Percentiles rank a stretch among this genome's conserved stretches.
These are phyloP conservation scores for Blastocystis sp. DNA, from an alignment of 352 stramenopile species.

Conservation along the genomic window DNA sequence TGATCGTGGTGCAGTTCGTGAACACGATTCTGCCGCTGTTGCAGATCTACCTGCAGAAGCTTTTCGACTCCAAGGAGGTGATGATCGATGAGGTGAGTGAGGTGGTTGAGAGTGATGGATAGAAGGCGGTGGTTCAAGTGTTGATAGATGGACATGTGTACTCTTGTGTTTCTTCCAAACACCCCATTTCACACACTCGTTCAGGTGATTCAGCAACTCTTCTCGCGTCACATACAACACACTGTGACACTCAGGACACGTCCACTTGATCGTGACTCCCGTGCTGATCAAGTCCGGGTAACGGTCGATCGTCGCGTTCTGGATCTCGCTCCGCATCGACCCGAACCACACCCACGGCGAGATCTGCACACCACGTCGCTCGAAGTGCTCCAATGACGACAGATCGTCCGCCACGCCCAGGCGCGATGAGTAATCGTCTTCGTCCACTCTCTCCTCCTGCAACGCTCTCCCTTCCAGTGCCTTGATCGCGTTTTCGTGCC, in stretches of 20 bases:
- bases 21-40: conserved; percentile 66
- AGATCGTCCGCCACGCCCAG: conserved; percentile 41
- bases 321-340: conserved; percentile 13
- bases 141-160: background rate
- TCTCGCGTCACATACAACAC: conserved; percentile 55
- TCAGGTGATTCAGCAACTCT: conserved; percentile 56
- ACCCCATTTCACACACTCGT: conserved; percentile 43
- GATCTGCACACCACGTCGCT: conserved; percentile 30
- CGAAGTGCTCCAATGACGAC: background rate
- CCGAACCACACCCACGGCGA: conserved; percentile 62
- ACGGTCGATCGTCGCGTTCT: conserved; percentile 31
- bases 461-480: background rate
- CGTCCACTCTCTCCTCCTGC: background rate
- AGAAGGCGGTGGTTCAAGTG: background rate
- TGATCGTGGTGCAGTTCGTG: conserved; percentile 68
- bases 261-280: conserved; percentile 41
- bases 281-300: conserved; percentile 61
- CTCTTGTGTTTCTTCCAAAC: background rate
- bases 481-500: background rate
- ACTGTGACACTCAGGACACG: conserved; percentile 39
- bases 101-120: background rate
- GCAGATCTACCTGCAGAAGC: conserved; percentile 48
- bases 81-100: conserved; percentile 36
- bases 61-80: conserved; percentile 62
- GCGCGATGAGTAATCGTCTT: conserved; percentile 5